Evolutionary conservation across 139 green algal genomes (phyloP), one percentile per base, ranked within the genome.

Genomic region (Chlorella sp.): DNA sequence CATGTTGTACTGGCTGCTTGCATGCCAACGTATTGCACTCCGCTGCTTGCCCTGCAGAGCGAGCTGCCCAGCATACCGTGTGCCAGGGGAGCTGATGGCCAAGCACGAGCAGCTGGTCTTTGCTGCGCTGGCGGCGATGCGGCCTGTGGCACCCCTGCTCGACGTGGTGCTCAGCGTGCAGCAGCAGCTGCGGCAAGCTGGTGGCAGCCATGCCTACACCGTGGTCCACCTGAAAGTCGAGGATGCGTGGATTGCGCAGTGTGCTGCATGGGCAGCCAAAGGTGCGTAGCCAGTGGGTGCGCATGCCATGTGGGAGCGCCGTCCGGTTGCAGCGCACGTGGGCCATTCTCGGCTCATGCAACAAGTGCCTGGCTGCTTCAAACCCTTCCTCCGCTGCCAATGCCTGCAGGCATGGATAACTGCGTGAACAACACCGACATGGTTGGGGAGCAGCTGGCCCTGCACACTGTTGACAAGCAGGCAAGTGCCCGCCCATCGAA

Each of bases 231-330:
- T 93, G 64, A 86, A 86, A 0, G 79, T 89, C 1, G 90, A 91
- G 81, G 44, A 80, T 16, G 87, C 88, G 64, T 93, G 90, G 90
- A 9, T 85, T 51, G 79, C 65, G 32, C 87, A 93, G 67, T 93
- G 90, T 65, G 44, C 38, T 19, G n/a, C 69, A 8, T 78, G n/a
- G 28, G 32, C 38, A 54, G 38, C 32, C 74, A 70, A 2, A 70
- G 64, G 64, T 70, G 32, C 32, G 34, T 34, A 3, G 32, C 64
- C 16, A 3, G 26, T 20, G 28, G 64, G 3, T 16, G 56, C 56
- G 62, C 60, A 30, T 32, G 20, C 60, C 6, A 28, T 68, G 20
- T 32, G 6, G 17, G 60, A 32, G 17, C 20, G 16, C 60, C n/a
- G n/a, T n/a, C n/a, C n/a, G n/a, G n/a, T n/a, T n/a, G n/a, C n/a